A percentile compares a stretch with the other conserved stretches of the same genome.
phyloP scores from a whole-genome alignment of 2,329 filamentous ascomycete species.

The Pezicula rhizophila region DNA sequence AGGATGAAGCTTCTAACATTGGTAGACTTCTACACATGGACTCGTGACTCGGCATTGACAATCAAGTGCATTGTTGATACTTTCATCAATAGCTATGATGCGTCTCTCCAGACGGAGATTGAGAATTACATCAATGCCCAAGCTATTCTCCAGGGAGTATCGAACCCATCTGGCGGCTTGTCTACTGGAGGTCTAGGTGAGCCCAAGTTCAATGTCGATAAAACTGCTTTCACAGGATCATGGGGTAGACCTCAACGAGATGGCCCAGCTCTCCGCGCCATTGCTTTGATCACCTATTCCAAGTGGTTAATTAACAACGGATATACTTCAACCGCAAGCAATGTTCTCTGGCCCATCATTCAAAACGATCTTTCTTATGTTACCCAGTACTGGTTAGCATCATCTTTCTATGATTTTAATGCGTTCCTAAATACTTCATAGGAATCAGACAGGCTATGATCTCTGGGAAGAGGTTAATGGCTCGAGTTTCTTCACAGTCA shows the following conservation, averaged over 20 bases:
- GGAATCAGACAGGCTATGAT: slow-evolving; percentile 57
- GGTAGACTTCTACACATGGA: slow-evolving; percentile 76
- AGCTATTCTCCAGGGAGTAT: slow-evolving; percentile 48
- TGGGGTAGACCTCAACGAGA: slow-evolving; percentile 80
- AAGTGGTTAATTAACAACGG: slow-evolving; percentile 66
- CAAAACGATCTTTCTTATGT: slow-evolving; percentile 72
- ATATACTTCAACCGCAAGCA: slow-evolving; percentile 33
- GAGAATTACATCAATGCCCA: slow-evolving; percentile 64
- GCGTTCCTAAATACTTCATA: slow-evolving; percentile 5
- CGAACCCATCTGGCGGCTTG: slow-evolving; percentile 46
- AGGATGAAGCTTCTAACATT: slow-evolving; percentile 3
- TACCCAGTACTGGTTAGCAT: slow-evolving; percentile 58
- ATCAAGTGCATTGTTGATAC: slow-evolving; percentile 65
- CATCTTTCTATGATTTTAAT: not conserved
- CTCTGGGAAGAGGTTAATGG: slow-evolving; percentile 79
- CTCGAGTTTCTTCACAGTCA: slow-evolving; percentile 73
- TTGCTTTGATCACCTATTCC: slow-evolving; percentile 65
- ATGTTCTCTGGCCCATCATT: slow-evolving; percentile 66
- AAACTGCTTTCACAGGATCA: slow-evolving; percentile 52
- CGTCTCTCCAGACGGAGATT: slow-evolving; percentile 44
- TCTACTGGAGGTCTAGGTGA: slow-evolving; percentile 55
- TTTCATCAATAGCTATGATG: slow-evolving; percentile 49
- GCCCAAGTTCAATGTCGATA: slow-evolving; percentile 65
- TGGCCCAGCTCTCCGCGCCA: slow-evolving; percentile 71
- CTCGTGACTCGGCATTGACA: slow-evolving; percentile 64